These are phyloP conservation scores for Kodamaea sp. DNA, from an alignment of 1,139 yeast species.

Conservation along the genomic window DNA sequence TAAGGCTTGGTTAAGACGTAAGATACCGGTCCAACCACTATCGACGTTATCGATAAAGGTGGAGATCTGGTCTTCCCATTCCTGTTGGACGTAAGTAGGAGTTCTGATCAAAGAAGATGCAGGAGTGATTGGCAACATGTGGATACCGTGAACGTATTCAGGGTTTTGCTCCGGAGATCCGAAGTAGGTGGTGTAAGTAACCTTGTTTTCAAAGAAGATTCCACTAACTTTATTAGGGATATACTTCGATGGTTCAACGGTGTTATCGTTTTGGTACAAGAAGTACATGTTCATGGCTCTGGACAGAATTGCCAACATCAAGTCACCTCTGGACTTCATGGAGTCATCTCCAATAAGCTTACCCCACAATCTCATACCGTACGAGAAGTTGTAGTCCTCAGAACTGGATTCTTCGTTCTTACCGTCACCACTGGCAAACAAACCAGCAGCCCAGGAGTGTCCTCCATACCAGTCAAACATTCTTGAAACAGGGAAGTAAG, in stretches of 20 bases:
- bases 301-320: constrained; percentile 67
- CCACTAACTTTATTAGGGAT: constrained; percentile 73
- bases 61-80: constrained; percentile 66
- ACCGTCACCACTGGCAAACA: constrained; percentile 71
- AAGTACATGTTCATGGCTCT: constrained; percentile 66
- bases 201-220: constrained; percentile 79
- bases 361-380: constrained; percentile 85
- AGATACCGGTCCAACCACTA: constrained; percentile 88
- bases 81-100: constrained; percentile 70
- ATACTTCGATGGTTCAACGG: constrained; percentile 57
- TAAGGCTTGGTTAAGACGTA: constrained; percentile 77
- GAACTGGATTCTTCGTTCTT: constrained; percentile 79
- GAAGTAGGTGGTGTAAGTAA: constrained; percentile 89
- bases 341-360: constrained; percentile 63
- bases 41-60: constrained; percentile 53
- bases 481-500: constrained; percentile 73
- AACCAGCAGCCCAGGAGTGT: constrained; percentile 84
- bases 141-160: constrained; percentile 93
- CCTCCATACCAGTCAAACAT: constrained; percentile 82
- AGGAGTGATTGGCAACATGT: constrained; percentile 90
- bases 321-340: constrained; percentile 78
- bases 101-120: constrained; percentile 75
- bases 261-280: constrained; percentile 57
- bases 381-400: constrained; percentile 79
- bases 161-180: constrained; percentile 48